phyloP scores from a whole-genome alignment of 352 stramenopile species.

The Phytophthora lateralis region DNA sequence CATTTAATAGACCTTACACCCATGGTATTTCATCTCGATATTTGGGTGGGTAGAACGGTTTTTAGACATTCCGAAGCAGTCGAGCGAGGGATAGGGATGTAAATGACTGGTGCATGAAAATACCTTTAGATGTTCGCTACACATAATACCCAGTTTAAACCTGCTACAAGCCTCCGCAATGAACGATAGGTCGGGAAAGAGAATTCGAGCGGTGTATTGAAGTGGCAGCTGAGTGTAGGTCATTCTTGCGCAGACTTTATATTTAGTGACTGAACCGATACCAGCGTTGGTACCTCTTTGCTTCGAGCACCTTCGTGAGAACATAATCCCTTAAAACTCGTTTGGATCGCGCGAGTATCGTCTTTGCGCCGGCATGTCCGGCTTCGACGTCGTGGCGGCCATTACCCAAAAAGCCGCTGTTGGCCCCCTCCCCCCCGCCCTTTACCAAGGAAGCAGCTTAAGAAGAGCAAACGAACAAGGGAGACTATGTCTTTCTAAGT shows the following conservation, averaged over 20 bases:
- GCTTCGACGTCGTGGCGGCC: conserved; percentile 3
- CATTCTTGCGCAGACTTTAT: conserved; percentile 16
- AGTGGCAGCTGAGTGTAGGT: conserved; percentile 42
- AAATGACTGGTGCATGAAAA: conserved; percentile 37
- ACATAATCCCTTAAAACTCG: neutral
- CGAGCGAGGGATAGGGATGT: neutral
- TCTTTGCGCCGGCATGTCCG: neutral
- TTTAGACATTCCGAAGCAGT: neutral
- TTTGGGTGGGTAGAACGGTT: neutral
- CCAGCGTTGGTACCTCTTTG: too few relatives aligned
- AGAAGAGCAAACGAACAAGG: conserved; percentile 78
- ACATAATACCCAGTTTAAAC: neutral
- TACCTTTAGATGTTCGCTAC: conserved; percentile 8
- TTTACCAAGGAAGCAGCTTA: conserved; percentile 66
- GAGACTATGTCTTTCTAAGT: conserved; percentile 92
- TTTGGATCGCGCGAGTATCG: neutral
- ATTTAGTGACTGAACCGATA: conserved; percentile 22
- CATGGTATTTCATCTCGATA: neutral
- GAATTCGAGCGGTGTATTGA: conserved; percentile 24
- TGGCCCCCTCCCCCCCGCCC: conserved; percentile 58
- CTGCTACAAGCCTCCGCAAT: conserved; percentile 19
- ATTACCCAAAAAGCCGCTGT: conserved; percentile 79
- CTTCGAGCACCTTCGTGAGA: neutral
- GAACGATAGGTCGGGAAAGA: neutral
- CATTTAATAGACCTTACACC: too few relatives aligned